Evolutionary conservation across 148 eudicot species (phyloP).

Genomic region (Rhododendron molle): DNA sequence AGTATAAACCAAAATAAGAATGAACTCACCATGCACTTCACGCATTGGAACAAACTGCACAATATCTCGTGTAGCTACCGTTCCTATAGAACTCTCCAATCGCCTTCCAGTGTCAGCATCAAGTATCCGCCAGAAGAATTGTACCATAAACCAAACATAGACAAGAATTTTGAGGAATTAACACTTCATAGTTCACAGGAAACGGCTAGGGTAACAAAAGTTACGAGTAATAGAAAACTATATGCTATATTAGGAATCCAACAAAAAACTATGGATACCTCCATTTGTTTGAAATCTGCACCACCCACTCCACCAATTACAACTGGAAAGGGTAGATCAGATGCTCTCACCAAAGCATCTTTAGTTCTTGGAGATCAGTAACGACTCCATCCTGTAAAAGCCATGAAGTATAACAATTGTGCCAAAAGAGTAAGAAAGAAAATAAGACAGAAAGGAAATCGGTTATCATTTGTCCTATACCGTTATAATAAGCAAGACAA

Average conservation of each 20-base stretch:
- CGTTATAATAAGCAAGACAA: slow-evolving; percentile 84
- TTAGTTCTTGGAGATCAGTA: slow-evolving; percentile 82
- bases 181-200: neutral
- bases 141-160: neutral
- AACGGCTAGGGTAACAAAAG: neutral
- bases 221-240: neutral
- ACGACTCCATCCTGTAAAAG: slow-evolving; percentile 80
- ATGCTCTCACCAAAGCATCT: slow-evolving; percentile 77
- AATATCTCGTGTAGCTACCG: slow-evolving; percentile 85
- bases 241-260: neutral
- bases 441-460: neutral
- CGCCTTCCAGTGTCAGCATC: slow-evolving; percentile 83
- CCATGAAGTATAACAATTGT: neutral
- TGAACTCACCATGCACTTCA: slow-evolving; percentile 59
- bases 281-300: slow-evolving; percentile 90
- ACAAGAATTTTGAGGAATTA: neutral
- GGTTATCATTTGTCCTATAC: slow-evolving; percentile 26
- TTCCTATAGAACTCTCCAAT: slow-evolving; percentile 78
- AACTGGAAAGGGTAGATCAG: slow-evolving; percentile 76
- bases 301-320: slow-evolving; percentile 87
- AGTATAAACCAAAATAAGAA: neutral
- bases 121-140: slow-evolving; percentile 50
- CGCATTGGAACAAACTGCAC: slow-evolving; percentile 95
- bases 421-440: neutral
- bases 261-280: slow-evolving; percentile 29